Conservation (phyloP, 2,329 filamentous ascomycete species). For the Talaromyces sp. region DNA sequence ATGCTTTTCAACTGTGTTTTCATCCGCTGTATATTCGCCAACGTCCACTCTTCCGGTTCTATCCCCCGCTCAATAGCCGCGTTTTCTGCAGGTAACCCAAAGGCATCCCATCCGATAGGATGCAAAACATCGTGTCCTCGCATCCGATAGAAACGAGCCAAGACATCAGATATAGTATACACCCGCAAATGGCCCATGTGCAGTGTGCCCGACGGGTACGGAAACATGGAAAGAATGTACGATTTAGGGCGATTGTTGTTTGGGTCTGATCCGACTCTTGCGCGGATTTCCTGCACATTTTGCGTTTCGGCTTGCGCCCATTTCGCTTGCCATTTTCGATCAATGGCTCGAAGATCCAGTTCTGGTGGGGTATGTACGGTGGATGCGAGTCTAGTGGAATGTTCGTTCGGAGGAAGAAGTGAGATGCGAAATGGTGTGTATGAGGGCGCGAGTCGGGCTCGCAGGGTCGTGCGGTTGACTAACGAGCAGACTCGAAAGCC, state of each 20-base stretch:
- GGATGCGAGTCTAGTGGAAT: slow-evolving; percentile 17
- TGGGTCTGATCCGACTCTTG: slow-evolving; percentile 1
- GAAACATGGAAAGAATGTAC: slow-evolving; percentile 88
- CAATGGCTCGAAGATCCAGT: slow-evolving; percentile 43
- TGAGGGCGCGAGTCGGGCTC: not conserved
- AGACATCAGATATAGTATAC: slow-evolving; percentile 83
- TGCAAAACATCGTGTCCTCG: slow-evolving; percentile 70
- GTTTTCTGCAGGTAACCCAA: slow-evolving; percentile 86
- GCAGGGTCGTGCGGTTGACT: not conserved
- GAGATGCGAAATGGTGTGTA: not conserved
- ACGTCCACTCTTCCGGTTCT: slow-evolving; percentile 73
- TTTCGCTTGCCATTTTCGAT: slow-evolving; percentile 51
- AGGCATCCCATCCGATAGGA: slow-evolving; percentile 94
- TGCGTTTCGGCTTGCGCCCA: slow-evolving; percentile 32
- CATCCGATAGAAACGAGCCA: slow-evolving; percentile 70
- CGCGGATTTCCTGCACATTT: not conserved
- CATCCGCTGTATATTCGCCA: slow-evolving; percentile 75
- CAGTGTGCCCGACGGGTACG: slow-evolving; percentile 80
- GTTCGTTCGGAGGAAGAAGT: not conserved
- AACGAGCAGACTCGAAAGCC: not conserved
- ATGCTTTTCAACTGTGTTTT: slow-evolving; percentile 73
- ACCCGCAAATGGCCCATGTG: slow-evolving; percentile 85
- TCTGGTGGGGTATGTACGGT: slow-evolving; percentile 18
- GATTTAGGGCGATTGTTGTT: slow-evolving; percentile 33
- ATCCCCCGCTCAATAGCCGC: slow-evolving; percentile 79